Evolutionary conservation across 257 asterid species (phyloP).

Genomic region (Solanum tarapatanum): DNA sequence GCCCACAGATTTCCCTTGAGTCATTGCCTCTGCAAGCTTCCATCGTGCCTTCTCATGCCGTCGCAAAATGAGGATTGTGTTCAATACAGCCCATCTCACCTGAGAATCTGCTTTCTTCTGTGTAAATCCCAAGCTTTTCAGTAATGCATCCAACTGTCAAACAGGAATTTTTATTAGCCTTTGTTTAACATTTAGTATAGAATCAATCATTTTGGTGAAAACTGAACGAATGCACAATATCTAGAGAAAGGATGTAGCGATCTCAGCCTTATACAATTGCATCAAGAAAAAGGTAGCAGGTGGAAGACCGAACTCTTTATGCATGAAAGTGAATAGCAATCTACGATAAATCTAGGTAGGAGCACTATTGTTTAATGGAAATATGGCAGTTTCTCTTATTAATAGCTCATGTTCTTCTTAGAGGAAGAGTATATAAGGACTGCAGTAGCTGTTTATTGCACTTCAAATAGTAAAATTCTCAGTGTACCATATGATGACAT

Average conservation of each 20-base stretch:
- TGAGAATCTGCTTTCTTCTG: conserved; percentile 90
- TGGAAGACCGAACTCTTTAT: not conserved
- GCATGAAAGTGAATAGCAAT: not conserved
- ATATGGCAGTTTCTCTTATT: not conserved
- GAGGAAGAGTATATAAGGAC: not conserved
- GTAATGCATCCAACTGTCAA: conserved; percentile 59
- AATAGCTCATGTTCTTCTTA: not conserved
- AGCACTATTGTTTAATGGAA: not conserved
- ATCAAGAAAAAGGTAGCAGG: not conserved
- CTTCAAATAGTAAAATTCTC: not conserved
- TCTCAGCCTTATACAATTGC: not conserved
- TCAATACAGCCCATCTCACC: conserved; percentile 89
- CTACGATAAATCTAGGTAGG: not conserved
- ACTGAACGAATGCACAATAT: not conserved
- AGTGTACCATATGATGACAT: not conserved
- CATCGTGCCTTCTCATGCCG: conserved; percentile 72
- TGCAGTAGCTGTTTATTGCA: not conserved
- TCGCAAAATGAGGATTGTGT: conserved; percentile 59
- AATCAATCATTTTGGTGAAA: not conserved
- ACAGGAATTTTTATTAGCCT: conserved; percentile 1
- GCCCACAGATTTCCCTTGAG: conserved; percentile 61
- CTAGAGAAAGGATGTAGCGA: not conserved
- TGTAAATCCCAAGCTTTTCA: conserved; percentile 76
- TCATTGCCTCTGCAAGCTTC: conserved; percentile 71
- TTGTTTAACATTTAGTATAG: not conserved